Evolutionary conservation across 2,329 filamentous ascomycete species (phyloP).

Genomic region (Aspergillus fructus): DNA sequence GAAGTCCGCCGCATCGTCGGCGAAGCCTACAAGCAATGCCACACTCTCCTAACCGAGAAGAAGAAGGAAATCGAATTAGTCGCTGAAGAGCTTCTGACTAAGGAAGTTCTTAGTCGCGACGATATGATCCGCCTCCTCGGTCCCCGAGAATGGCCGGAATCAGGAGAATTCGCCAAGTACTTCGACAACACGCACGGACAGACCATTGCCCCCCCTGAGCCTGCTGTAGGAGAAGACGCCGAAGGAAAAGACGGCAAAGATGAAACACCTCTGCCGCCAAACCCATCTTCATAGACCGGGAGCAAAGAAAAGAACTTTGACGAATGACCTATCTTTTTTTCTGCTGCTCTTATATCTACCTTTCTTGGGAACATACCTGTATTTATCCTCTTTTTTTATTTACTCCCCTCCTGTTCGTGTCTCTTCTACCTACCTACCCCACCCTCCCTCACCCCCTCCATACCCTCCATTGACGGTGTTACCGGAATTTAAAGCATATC

Average conservation of each 20-base stretch:
- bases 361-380: background rate
- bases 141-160: constrained; percentile 77
- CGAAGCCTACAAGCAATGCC: constrained; percentile 88
- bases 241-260: constrained; percentile 39
- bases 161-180: constrained; percentile 90
- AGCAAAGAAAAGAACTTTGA: constrained; percentile 10
- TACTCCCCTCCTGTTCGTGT: constrained; percentile 12
- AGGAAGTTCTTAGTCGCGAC: constrained; percentile 88
- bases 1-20: constrained; percentile 92
- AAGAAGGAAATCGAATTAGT: constrained; percentile 85
- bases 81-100: constrained; percentile 86
- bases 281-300: constrained; percentile 13
- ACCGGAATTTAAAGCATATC: constrained; percentile 16
- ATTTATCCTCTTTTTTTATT: constrained; percentile 14
- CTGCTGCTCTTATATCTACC: background rate
- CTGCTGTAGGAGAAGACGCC: constrained; percentile 44
- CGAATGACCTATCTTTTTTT: constrained; percentile 15
- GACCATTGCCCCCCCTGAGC: constrained; percentile 55
- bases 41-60: constrained; percentile 76
- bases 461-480: constrained; percentile 16
- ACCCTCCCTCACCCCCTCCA: background rate
- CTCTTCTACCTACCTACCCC: background rate
- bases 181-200: constrained; percentile 60
- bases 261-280: constrained; percentile 30
- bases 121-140: constrained; percentile 90